Evolutionary conservation across 768 basidiomycete species (phyloP), one percentile per base, ranked within the genome.

Genomic region (Termitomyces sp.): DNA sequence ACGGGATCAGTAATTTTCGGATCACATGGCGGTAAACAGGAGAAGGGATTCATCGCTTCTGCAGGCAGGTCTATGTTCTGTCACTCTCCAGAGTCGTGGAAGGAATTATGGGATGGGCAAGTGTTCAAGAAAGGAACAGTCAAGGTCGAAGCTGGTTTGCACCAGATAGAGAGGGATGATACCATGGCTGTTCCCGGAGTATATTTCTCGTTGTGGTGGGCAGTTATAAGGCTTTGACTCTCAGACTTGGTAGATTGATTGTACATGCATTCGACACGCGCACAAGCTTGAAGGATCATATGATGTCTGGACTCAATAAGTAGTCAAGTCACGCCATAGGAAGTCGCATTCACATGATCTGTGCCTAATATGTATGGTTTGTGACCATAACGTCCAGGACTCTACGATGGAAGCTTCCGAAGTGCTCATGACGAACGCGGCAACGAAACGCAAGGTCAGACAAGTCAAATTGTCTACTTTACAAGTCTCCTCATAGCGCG

Each of bases 1-100:
- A 72, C 76, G 0, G 81, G 80, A 1, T 78, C 79, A 1, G 60
- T 79, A 25, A 77, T 81, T 25, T 77, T 80, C 54, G 80, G 82
- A n/a, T 21, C 37, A 12, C 56, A 79, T 52, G 62, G 40, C 21
- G 75, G 69, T 3, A 60, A 61, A 11, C 54, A 55, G 10, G 58
- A 66, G 57, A 73, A 72, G 54, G 73, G 73, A 0, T 59, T 59
- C 23, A 60, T 45, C 4, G 50, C 45, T 40, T 47, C 51, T 25
- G 48, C 59, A 23, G 53, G 62, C 21, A 58, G 60, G 19, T 45
- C 54, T 47, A 68, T 71, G 67, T 73, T 72, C 56, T 73, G 71
- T 40, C 70, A 74, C 53, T 71, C 69, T 23, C 68, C 70, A 4
- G 65, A 71, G 25, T 65, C 66, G 3, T 74, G 70, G 66, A 55